Evolutionary conservation across 108 stramenopile species (phyloP).

Genomic region (Skeletonema menzelii): DNA sequence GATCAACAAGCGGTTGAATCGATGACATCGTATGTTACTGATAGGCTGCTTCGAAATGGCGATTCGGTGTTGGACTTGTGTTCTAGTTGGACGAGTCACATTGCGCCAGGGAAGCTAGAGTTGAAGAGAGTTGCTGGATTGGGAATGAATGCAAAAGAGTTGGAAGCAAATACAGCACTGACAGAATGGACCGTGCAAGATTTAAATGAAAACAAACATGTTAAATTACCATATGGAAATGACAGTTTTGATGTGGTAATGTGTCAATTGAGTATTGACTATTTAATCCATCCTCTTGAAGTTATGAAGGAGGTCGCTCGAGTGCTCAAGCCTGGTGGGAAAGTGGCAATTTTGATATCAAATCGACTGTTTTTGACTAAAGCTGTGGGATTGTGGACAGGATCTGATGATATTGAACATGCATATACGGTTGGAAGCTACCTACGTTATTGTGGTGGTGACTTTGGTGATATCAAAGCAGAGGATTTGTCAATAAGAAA

Average conservation of each 20-base stretch:
- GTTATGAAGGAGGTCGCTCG: conserved; percentile 84
- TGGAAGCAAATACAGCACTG: conserved; percentile 62
- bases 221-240: conserved; percentile 81
- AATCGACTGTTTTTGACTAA: conserved; percentile 93
- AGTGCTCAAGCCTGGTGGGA: conserved; percentile 74
- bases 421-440: conserved; percentile 80
- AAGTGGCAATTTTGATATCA: conserved; percentile 86
- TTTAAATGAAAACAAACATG: conserved; percentile 64
- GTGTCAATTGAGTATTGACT: conserved; percentile 93
- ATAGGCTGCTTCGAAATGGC: conserved; percentile 37
- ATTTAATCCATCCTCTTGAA: conserved; percentile 82
- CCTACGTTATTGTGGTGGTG: conserved; percentile 62
- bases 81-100: conserved; percentile 88
- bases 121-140: conserved; percentile 64
- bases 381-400: conserved; percentile 80
- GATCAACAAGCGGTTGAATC: conserved; percentile 75
- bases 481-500: conserved; percentile 72
- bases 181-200: conserved; percentile 78
- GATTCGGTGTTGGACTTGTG: conserved; percentile 80
- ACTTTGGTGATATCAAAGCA: conserved; percentile 59
- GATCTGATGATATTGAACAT: conserved; percentile 94
- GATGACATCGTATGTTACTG: conserved; percentile 70
- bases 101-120: conserved; percentile 20
- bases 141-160: conserved; percentile 85
- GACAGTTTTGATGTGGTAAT: conserved; percentile 83